Conservation (phyloP, 2,329 filamentous ascomycete genomes). For the Talaromyces sp. region DNA sequence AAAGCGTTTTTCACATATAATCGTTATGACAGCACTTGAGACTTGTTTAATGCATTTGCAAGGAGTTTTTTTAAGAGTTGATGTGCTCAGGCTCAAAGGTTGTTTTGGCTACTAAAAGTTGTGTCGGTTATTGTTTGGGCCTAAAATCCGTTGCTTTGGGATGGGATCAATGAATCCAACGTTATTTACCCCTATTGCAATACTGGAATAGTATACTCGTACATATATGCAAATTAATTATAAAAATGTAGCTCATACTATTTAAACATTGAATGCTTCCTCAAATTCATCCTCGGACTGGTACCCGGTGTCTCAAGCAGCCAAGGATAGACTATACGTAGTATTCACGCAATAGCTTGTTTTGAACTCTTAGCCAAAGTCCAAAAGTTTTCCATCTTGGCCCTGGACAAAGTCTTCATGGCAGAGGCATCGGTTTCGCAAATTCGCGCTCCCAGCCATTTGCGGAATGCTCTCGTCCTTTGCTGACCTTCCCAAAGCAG, state of each 20-base stretch:
- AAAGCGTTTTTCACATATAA: neutral
- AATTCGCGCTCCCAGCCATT: conserved; percentile 77
- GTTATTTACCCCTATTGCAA: neutral
- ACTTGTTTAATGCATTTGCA: conserved; percentile 7
- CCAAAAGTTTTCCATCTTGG: conserved; percentile 96
- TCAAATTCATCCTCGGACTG: neutral
- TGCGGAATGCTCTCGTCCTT: conserved; percentile 73
- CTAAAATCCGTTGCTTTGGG: neutral
- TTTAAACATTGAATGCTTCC: neutral
- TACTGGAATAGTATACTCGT: neutral
- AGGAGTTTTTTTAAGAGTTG: neutral
- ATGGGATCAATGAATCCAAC: neutral
- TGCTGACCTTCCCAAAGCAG: conserved; percentile 89
- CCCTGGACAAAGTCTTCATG: conserved; percentile 69
- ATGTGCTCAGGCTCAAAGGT: neutral
- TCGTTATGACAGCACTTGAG: neutral
- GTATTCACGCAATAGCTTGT: conserved; percentile 11
- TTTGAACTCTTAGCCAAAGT: conserved; percentile 70
- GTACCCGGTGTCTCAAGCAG: neutral
- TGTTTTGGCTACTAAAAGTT: neutral
- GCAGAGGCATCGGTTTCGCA: conserved; percentile 91
- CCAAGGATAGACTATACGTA: neutral
- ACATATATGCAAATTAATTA: neutral
- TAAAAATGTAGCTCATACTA: neutral
- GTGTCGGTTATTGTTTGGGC: neutral